Evolutionary conservation across 129 eudicot species (phyloP), one percentile per base, ranked within the genome.

Genomic region (Oenanthe sinensis): DNA sequence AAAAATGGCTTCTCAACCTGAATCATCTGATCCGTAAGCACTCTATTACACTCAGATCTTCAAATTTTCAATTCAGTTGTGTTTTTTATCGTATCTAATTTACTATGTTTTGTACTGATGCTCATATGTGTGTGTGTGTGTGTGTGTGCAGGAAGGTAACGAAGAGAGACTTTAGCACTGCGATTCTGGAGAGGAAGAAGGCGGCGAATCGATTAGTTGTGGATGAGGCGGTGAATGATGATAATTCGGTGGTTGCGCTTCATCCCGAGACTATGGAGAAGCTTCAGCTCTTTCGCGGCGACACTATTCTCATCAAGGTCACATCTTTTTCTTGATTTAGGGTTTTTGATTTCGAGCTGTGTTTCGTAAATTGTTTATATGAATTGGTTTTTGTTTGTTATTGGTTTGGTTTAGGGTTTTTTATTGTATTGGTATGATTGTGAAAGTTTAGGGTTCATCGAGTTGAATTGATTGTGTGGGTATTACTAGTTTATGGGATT

Each of bases 201-300:
- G 90, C 98, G n/a, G 84, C 97, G 13, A 94, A 94, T 81, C 85
- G 98, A 43, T 91, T 94, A 1, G 93, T 94, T 0, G 98, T 94
- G 30, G 98, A 94, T 80, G 98, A 94, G 83, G 98, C 98, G 2
- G 44, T 83, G 28, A 94, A 89, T 58, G 98, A 94, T 76, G 98
- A 94, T 78, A 94, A 94, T 76, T 91, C 97, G 8, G 98, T 94
- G 44, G 98, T 94, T 17, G 71, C 96, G 8, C 77, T 94, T 26
- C 97, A 94, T 79, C 98, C 98, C 4, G 90, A 89, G 42, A 94
- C 98, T 16, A 91, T 94, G 97, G 98, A 94, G 65, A 94, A 91
- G 83, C 96, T 94, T 69, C 97, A 94, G 93, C 88, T 94, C 26
- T 94, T 94, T 58, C 92, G 97, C 50, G 98, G 98, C 16, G 98